These are phyloP conservation scores for Claviceps cyperi DNA, from an alignment of 2,329 filamentous ascomycete genomes.

Conservation along the genomic window DNA sequence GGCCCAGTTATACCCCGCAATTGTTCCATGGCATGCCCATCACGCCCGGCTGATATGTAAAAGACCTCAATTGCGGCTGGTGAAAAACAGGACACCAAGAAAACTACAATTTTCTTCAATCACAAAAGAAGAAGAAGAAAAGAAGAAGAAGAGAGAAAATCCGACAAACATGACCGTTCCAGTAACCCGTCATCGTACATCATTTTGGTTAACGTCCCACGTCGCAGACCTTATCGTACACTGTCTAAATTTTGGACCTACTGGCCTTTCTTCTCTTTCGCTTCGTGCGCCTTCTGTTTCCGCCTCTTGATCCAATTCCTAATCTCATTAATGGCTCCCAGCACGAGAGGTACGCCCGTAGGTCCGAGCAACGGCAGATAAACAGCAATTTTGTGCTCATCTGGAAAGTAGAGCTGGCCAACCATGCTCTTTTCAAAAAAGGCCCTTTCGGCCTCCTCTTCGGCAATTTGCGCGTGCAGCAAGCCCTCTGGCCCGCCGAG, in stretches of 20 bases:
- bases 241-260: conserved; percentile 10
- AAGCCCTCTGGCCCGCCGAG: conserved; percentile 55
- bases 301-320: conserved; percentile 43
- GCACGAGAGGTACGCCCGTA: conserved; percentile 74
- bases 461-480: conserved; percentile 68
- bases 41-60: no score
- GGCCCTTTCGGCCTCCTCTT: conserved; percentile 77
- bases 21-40: no score
- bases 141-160: not conserved
- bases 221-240: conserved; percentile 5
- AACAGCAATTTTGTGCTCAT: conserved; percentile 95
- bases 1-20: no score
- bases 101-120: no score
- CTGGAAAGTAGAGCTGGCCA: conserved; percentile 93
- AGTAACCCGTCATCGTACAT: not conserved
- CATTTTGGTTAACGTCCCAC: not conserved
- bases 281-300: conserved; percentile 27
- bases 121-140: not conserved
- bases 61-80: no score
- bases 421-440: conserved; percentile 99
- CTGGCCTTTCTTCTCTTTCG: conserved; percentile 24
- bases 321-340: conserved; percentile 71
- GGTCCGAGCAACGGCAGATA: conserved; percentile 86
- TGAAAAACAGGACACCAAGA: no score
- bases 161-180: not conserved